Evolutionary conservation across 2,329 filamentous ascomycete genomes (phyloP), one percentile per base, ranked within the genome.

Genomic region (Sarocladiaceae sp.): DNA sequence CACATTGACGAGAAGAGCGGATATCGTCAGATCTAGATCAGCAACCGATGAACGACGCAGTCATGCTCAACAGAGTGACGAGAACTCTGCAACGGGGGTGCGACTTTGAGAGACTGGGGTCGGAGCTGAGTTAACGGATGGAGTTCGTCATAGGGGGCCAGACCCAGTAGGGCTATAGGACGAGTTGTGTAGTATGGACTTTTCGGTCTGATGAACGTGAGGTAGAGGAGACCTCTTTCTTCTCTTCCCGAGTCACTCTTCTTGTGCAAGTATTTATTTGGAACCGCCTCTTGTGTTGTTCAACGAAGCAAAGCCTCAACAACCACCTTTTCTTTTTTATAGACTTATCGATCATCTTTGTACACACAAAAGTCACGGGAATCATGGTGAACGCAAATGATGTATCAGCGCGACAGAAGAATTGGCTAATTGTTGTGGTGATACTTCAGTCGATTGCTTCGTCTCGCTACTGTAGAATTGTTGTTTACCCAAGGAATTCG

Each of bases 1-100:
- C 79, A 88, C 63, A 92, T 94, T 62, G 88, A 93, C 64, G 83
- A 90, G 76, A 94, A 94, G 81, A 80, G 70, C 56, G 82, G 84
- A 50, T 71, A 72, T 57, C 68, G 67, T 55, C 68, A 76, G 50
- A 69, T 74, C 28, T 80, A 79, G 65, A 28, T 36, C 15, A 7
- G 29, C 15, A 15, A 15, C 15, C 29, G 29, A 31, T 31, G 29
- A 15, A 31, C 15, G 29, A n/a, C n/a, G n/a, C n/a, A n/a, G n/a
- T n/a, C n/a, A n/a, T n/a, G n/a, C n/a, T n/a, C n/a, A n/a, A n/a
- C n/a, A n/a, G n/a, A n/a, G n/a, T n/a, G n/a, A n/a, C n/a, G n/a
- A n/a, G n/a, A n/a, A n/a, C n/a, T n/a, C n/a, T n/a, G n/a, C n/a
- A n/a, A n/a, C n/a, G n/a, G n/a, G n/a, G n/a, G n/a, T n/a, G n/a